phyloP scores from a whole-genome alignment of 805 yeast genomes.

The Wickerhamomyces xylosicus region DNA sequence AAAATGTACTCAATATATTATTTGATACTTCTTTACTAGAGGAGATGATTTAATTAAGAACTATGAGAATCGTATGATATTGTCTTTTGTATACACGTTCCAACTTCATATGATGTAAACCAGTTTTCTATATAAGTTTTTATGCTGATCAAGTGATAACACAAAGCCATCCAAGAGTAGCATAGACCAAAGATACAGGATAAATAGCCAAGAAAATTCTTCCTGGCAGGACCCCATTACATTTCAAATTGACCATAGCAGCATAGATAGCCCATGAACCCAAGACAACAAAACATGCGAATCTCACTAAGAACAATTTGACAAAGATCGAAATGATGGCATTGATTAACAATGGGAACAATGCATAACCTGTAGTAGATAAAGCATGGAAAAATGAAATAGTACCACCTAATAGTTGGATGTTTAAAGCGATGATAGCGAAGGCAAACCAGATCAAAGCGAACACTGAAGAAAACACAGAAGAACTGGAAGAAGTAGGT shows the following conservation, averaged over 20 bases:
- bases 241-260: slow-evolving; percentile 47
- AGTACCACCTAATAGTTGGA: slow-evolving; percentile 50
- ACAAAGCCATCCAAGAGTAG: slow-evolving; percentile 55
- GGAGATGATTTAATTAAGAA: no score
- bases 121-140: no score
- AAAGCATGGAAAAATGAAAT: slow-evolving; percentile 60
- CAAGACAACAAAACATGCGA: slow-evolving; percentile 33
- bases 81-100: no score
- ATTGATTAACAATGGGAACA: slow-evolving; percentile 54
- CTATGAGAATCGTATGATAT: no score
- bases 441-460: slow-evolving; percentile 55
- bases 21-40: not conserved
- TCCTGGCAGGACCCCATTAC: slow-evolving; percentile 54
- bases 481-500: slow-evolving; percentile 26
- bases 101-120: no score
- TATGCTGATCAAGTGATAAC: slow-evolving; percentile 42
- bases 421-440: slow-evolving; percentile 50
- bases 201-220: slow-evolving; percentile 52
- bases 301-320: slow-evolving; percentile 37
- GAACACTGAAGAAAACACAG: slow-evolving; percentile 56
- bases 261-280: slow-evolving; percentile 58
- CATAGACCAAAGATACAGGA: slow-evolving; percentile 55
- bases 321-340: slow-evolving; percentile 38
- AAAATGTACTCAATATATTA: not conserved
- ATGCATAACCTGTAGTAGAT: slow-evolving; percentile 60